A percentile compares a stretch with the other conserved stretches of the same genome.
Evolutionary conservation across 139 green algal species (phyloP).

Genomic region (Tetradesmus obliquus): DNA sequence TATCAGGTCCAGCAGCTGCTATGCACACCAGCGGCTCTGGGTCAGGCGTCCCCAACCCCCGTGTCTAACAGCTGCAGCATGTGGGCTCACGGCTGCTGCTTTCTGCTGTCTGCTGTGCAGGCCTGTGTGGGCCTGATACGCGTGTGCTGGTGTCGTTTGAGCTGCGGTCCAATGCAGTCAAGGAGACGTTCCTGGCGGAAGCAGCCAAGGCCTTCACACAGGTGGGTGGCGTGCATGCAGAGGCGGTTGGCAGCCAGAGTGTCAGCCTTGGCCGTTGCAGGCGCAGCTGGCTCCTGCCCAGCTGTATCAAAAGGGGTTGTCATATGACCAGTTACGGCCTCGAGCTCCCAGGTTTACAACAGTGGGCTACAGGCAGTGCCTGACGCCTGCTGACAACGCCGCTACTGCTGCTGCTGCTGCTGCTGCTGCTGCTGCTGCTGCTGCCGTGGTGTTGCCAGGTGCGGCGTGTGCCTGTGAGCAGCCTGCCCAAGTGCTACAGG

Average conservation of each 20-base stretch:
- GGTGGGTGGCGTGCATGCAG: background rate
- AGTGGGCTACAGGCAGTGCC: background rate
- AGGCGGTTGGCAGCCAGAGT: background rate
- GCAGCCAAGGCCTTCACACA: slow-evolving; percentile 18
- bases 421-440: background rate
- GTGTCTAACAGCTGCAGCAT: background rate
- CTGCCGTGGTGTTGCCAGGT: background rate
- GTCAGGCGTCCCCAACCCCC: background rate
- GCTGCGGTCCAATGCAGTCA: slow-evolving; percentile 45
- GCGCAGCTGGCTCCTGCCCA: background rate
- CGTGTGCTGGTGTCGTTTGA: slow-evolving; percentile 54
- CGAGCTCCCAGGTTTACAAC: background rate
- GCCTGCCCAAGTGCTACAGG: slow-evolving; percentile 39
- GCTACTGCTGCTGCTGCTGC: background rate
- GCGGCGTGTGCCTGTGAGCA: slow-evolving; percentile 12
- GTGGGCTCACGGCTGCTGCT: background rate
- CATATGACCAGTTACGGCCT: background rate
- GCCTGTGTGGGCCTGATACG: slow-evolving; percentile 10
- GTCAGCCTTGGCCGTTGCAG: background rate
- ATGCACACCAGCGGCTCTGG: background rate
- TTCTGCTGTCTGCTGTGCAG: background rate
- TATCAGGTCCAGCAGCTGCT: background rate
- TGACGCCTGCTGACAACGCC: background rate
- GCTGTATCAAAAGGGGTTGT: background rate
- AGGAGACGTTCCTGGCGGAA: slow-evolving; percentile 36